Percentiles rank a stretch among this genome's conserved stretches.
phyloP scores from a whole-genome alignment of 768 basidiomycete genomes.

The Termitomyces sp. region DNA sequence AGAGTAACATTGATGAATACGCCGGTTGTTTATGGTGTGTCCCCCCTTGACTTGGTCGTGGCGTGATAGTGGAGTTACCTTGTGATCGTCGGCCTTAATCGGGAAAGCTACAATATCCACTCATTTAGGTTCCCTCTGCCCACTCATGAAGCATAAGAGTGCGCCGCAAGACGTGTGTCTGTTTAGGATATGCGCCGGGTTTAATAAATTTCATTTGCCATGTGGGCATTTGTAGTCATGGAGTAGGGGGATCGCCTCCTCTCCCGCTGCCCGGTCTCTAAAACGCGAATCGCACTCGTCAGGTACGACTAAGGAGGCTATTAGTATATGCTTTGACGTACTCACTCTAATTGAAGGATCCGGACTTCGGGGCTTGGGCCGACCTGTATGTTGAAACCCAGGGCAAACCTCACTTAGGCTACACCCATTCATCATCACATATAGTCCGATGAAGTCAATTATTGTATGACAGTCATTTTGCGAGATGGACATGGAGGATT shows the following conservation, averaged over 20 bases:
- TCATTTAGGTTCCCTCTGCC: not conserved
- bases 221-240: constrained; percentile 3
- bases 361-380: not conserved
- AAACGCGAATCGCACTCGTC: not conserved
- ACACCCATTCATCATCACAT: not conserved
- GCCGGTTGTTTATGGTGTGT: constrained; percentile 2
- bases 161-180: constrained; percentile 6
- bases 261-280: not conserved
- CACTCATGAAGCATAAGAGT: not conserved
- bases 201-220: not conserved
- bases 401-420: not conserved
- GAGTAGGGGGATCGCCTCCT: not conserved
- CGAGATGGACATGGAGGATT: not conserved
- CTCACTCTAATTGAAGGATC: not conserved
- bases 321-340: constrained; percentile 1
- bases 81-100: constrained; percentile 12
- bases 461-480: not conserved
- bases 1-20: constrained; percentile 4
- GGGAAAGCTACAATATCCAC: constrained; percentile 6
- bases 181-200: not conserved
- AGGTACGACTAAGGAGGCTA: not conserved
- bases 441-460: not conserved
- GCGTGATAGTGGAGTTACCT: constrained; percentile 12
- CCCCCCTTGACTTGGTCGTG: constrained; percentile 5
- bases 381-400: not conserved